Evolutionary conservation across 2,329 filamentous ascomycete genomes (phyloP).

Genomic region (Botryosphaeria dothidea): DNA sequence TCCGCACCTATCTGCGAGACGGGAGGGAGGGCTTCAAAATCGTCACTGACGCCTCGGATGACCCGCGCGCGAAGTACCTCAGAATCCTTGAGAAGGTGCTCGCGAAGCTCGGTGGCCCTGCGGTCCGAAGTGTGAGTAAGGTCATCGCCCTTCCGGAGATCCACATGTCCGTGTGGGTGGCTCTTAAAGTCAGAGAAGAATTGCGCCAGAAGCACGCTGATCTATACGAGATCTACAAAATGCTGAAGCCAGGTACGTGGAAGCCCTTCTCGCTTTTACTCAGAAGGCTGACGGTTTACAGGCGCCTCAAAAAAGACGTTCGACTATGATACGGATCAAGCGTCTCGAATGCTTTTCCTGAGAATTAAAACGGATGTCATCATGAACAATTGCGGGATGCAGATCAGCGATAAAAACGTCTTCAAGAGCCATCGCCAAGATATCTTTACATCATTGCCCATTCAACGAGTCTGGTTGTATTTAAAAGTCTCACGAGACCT

Average conservation of each 20-base stretch:
- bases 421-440: background rate
- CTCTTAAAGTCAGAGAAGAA: background rate
- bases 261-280: background rate
- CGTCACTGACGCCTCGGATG: background rate
- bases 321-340: background rate
- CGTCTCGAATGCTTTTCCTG: background rate
- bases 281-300: background rate
- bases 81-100: background rate
- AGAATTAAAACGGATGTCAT: background rate
- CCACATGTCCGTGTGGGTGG: background rate
- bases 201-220: background rate
- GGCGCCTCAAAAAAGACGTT: background rate
- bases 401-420: background rate
- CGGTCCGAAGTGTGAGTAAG: background rate
- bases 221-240: background rate
- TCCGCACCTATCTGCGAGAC: background rate
- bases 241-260: background rate
- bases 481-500: background rate
- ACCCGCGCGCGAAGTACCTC: background rate
- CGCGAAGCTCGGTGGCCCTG: background rate
- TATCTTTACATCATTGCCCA: background rate
- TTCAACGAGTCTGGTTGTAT: background rate
- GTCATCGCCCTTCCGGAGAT: background rate
- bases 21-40: background rate
- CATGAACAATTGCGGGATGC: background rate